A percentile compares a stretch with the other conserved stretches of the same genome.
Evolutionary conservation across 805 yeast genomes (phyloP).

Genomic region (Starmerella sirachaensis): DNA sequence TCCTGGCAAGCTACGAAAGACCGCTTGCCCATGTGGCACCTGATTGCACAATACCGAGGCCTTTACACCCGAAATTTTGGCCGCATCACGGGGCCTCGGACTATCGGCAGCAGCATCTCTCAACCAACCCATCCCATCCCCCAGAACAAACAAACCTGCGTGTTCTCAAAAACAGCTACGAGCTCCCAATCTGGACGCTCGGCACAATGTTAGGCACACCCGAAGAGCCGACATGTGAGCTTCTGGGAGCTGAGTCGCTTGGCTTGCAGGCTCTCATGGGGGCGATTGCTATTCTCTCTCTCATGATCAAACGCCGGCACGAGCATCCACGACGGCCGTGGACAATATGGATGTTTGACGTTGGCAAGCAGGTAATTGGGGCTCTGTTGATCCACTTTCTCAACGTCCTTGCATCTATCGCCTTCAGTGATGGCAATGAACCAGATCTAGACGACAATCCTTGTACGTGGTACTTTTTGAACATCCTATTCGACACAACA

Average conservation of each 20-base stretch:
- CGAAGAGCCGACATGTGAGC: constrained; percentile 36
- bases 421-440: constrained; percentile 30
- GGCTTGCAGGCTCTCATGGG: constrained; percentile 70
- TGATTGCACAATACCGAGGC: too few relatives aligned
- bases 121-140: too few relatives aligned
- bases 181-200: constrained; percentile 1
- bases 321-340: constrained; percentile 83
- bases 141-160: too few relatives aligned
- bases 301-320: constrained; percentile 61
- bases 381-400: constrained; percentile 73
- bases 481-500: constrained; percentile 81
- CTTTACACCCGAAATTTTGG: too few relatives aligned
- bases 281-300: constrained; percentile 55
- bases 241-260: constrained; percentile 78
- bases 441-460: constrained; percentile 46
- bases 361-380: constrained; percentile 79
- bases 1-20: too few relatives aligned
- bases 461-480: constrained; percentile 91
- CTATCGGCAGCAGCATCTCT: too few relatives aligned
- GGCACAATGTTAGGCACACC: too few relatives aligned
- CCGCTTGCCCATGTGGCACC: too few relatives aligned
- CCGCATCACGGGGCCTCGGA: too few relatives aligned
- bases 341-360: constrained; percentile 82
- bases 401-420: constrained; percentile 58
- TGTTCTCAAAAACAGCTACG: too few relatives aligned